Percentiles rank a stretch among this genome's conserved stretches.
These are phyloP conservation scores for Carex sylvatica DNA, from an alignment of 202 grass and related monocot species.

Conservation along the genomic window DNA sequence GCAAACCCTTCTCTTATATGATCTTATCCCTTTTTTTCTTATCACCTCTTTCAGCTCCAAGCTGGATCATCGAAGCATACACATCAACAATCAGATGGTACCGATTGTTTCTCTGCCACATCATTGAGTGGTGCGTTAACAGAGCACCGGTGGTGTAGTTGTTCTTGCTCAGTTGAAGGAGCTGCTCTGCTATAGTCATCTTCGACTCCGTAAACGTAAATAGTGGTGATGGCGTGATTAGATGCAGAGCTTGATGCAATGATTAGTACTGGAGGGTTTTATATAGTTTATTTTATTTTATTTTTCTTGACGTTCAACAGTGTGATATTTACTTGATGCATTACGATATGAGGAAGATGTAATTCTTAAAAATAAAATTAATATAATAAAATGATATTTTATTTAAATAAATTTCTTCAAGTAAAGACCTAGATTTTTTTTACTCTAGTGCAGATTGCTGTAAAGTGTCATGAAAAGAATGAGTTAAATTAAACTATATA, in stretches of 20 bases:
- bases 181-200: conserved; percentile 27
- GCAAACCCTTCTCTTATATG: conserved; percentile 6
- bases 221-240: neutral
- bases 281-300: neutral
- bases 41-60: conserved; percentile 10
- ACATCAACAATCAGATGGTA: conserved; percentile 48
- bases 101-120: conserved; percentile 26
- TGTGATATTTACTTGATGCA: no score
- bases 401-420: no score
- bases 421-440: no score
- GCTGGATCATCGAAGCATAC: conserved; percentile 35
- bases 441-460: no score
- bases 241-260: neutral
- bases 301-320: neutral
- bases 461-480: no score
- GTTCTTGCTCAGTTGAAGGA: conserved; percentile 38
- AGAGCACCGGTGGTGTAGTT: conserved; percentile 20
- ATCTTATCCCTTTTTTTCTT: neutral
- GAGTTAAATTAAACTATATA: no score
- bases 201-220: conserved; percentile 9
- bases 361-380: no score
- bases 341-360: no score
- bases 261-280: neutral
- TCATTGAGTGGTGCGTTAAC: conserved; percentile 19
- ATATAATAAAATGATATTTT: no score